A percentile compares a stretch with the other conserved stretches of the same genome.
Conservation (phyloP, 495 filamentous ascomycete genomes). For the Podospora pseudoanserina region DNA sequence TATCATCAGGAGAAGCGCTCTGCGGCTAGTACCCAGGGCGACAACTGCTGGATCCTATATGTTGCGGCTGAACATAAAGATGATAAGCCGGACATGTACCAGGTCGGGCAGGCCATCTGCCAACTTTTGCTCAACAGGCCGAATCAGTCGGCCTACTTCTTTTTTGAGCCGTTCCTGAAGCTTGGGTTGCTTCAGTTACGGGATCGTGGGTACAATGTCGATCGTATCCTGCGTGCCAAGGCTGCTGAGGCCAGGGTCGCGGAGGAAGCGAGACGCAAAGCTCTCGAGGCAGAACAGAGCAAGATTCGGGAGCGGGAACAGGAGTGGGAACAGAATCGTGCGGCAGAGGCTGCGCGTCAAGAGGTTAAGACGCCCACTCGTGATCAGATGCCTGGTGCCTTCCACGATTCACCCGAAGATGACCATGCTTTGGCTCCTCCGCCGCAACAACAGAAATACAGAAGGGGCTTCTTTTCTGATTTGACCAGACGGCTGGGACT, state of each 20-base stretch:
- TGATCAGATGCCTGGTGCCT: slow-evolving; percentile 39
- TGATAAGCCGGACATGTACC: slow-evolving; percentile 69
- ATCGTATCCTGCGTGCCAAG: slow-evolving; percentile 80
- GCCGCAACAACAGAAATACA: slow-evolving; percentile 21
- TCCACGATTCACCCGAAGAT: slow-evolving; percentile 59
- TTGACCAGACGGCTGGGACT: slow-evolving; percentile 63
- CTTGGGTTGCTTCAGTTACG: slow-evolving; percentile 69
- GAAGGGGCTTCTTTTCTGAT: slow-evolving; percentile 56
- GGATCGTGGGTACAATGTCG: slow-evolving; percentile 88
- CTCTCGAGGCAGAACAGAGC: slow-evolving; percentile 69
- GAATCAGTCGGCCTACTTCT: slow-evolving; percentile 76
- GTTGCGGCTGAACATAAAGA: slow-evolving; percentile 53
- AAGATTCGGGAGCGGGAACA: slow-evolving; percentile 59
- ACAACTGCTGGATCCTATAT: slow-evolving; percentile 39
- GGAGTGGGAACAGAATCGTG: slow-evolving; percentile 42
- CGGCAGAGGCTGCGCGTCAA: slow-evolving; percentile 28
- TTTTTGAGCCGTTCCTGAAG: slow-evolving; percentile 82
- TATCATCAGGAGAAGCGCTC: slow-evolving; percentile 66
- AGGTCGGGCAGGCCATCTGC: slow-evolving; percentile 82
- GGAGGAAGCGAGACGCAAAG: slow-evolving; percentile 72
- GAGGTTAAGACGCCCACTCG: slow-evolving; percentile 28
- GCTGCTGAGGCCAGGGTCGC: slow-evolving; percentile 80
- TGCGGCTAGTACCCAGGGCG: slow-evolving; percentile 48
- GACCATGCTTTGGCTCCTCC: slow-evolving; percentile 25
- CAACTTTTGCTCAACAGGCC: slow-evolving; percentile 75